Base-by-base conservation (phyloP, 495 filamentous ascomycete species). In the Penicillium canariense region DNA sequence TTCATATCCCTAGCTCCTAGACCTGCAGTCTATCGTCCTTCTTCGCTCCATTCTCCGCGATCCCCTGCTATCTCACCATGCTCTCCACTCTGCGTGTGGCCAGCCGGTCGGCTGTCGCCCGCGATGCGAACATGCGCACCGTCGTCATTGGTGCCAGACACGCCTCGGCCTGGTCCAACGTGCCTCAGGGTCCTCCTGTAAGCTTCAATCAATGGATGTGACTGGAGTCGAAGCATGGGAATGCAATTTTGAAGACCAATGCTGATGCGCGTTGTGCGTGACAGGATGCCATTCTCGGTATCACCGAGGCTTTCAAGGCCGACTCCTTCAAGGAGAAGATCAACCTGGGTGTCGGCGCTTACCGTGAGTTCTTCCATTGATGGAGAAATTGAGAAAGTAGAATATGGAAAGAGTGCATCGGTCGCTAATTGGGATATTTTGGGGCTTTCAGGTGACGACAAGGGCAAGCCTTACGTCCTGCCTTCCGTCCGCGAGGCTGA, bases 301-400 rank as follows among this genome's bases (percentile, higher is more conserved):
- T 98, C 78, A 97, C 94, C 48, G 94, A 98, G 78, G 94, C 94
- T 46, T 98, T 94, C 88, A 98, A 97, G 82, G 90, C 92, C 67
- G 93, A 98, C 68, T 80, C 74, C 58, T 90, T 94, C 74, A 75
- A 84, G 49, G 81, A 93, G 75, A 98, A 98, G 85, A 96, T 97
- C 80, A 97, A 97, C 78, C 81, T 98, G 50, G 92, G 91, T 86
- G 83, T 77, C 72, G 76, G 70, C 47, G 74, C 69, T 47, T 82
- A 82, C 71, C 79, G 79, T 82, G 72, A 67, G 71, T 52, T 6
- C 27, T 11, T n/a, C 7, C 14, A 27, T 22, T 22, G 20, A 36
- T 43, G 12, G 15, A 15, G 48, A 14, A 20, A 49, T 14, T 1
- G 1, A 32, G 44, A 20, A 31, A 26, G 10, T 5, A 1, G 30